phyloP scores from a whole-genome alignment of 768 basidiomycete species.

The Cubamyces lactineus region DNA sequence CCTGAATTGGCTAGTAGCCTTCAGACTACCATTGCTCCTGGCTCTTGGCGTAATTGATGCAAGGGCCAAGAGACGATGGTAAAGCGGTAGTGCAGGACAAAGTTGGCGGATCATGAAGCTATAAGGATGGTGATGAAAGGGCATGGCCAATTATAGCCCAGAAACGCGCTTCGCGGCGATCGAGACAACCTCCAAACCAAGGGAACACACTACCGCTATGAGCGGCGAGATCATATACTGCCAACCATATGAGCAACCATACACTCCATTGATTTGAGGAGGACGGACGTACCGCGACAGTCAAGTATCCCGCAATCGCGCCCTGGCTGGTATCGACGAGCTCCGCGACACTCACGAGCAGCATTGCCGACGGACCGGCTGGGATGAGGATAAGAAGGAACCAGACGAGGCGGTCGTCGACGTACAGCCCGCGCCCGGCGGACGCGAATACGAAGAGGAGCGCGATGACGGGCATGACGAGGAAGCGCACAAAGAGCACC shows the following conservation, averaged over 20 bases:
- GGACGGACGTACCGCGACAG: constrained; percentile 29
- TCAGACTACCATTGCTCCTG: no score
- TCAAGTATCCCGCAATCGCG: constrained; percentile 35
- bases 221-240: constrained; percentile 36
- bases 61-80: not conserved
- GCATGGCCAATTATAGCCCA: not conserved
- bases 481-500: constrained; percentile 33
- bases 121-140: no score
- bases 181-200: constrained; percentile 32
- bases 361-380: constrained; percentile 36
- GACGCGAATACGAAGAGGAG: constrained; percentile 33
- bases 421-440: constrained; percentile 34
- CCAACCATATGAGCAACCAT: not conserved
- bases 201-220: constrained; percentile 32
- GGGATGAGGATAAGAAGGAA: constrained; percentile 36
- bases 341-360: constrained; percentile 36
- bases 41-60: not conserved
- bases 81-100: not conserved
- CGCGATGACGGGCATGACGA: constrained; percentile 33
- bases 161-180: constrained; percentile 14
- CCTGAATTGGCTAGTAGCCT: no score
- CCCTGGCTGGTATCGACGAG: constrained; percentile 34
- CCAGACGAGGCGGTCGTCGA: constrained; percentile 36
- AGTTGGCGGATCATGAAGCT: no score
- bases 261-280: not conserved